A percentile compares a stretch with the other conserved stretches of the same genome.
phyloP scores from a whole-genome alignment of 2,329 filamentous ascomycete species.

The Albifimbria verrucaria region DNA sequence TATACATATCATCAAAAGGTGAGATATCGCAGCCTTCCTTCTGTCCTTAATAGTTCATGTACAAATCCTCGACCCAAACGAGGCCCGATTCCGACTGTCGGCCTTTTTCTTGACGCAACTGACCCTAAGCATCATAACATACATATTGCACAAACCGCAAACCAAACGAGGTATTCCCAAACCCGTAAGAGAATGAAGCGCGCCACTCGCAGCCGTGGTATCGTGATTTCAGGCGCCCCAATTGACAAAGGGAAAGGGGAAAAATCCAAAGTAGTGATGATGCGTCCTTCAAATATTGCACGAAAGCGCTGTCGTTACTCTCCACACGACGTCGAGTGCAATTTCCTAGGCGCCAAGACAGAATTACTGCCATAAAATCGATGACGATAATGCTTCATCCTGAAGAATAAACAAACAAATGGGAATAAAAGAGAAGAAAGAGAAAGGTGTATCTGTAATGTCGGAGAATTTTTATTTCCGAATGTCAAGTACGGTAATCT shows the following conservation, averaged over 20 bases:
- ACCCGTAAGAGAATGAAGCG: not conserved
- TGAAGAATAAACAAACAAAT: not conserved
- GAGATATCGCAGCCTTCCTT: no score
- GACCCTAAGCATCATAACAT: not conserved
- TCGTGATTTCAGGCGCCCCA: not conserved
- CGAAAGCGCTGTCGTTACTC: not conserved
- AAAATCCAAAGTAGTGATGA: not conserved
- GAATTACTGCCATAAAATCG: not conserved
- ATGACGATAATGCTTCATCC: not conserved
- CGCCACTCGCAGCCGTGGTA: not conserved
- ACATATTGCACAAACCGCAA: not conserved
- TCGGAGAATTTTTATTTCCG: no score
- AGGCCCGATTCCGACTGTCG: no score
- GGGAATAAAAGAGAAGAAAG: no score
- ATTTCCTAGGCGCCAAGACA: not conserved
- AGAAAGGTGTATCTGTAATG: no score
- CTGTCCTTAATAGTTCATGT: no score
- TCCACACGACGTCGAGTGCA: not conserved
- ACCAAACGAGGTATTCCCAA: not conserved
- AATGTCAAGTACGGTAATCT: no score
- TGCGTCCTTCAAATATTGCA: not conserved
- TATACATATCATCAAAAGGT: not conserved
- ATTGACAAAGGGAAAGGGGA: not conserved
- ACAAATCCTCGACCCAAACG: no score
- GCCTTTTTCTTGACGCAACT: no score